phyloP scores from a whole-genome alignment of 805 yeast genomes.

The Nadsonia fulvescens region DNA sequence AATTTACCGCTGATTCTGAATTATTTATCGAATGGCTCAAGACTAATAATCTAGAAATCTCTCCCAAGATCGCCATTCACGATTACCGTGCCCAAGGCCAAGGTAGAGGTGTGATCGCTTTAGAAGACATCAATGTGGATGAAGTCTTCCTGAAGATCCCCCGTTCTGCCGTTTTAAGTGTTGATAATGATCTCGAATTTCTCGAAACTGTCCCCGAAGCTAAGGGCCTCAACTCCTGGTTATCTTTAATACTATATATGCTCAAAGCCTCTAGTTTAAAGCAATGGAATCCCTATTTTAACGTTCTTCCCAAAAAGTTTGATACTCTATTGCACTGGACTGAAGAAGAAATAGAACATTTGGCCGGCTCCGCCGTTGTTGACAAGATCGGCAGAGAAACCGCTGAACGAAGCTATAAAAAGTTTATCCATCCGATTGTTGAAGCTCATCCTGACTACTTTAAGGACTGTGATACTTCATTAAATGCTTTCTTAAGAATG shows the following conservation, averaged over 20 bases:
- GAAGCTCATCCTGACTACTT: conserved; percentile 11
- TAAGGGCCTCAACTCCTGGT: conserved; percentile 39
- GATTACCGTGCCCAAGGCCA: conserved; percentile 43
- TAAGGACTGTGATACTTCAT: conserved; percentile 19
- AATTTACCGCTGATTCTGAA: no score
- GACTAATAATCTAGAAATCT: no score
- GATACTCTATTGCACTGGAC: conserved; percentile 70
- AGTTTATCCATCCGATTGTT: conserved; percentile 26
- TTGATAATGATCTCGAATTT: conserved; percentile 31
- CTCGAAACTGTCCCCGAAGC: conserved; percentile 12
- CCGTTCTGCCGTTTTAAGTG: conserved; percentile 33
- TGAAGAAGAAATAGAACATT: conserved; percentile 32
- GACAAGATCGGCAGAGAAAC: conserved; percentile 52
- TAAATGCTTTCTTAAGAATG: conserved; percentile 46
- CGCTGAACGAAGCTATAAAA: conserved; percentile 43
- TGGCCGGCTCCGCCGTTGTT: conserved; percentile 56
- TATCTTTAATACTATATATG: conserved; percentile 49
- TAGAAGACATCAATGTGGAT: conserved; percentile 36
- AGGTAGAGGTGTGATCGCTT: conserved; percentile 67
- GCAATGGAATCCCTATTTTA: conserved; percentile 54
- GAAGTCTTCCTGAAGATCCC: conserved; percentile 61
- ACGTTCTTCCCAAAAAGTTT: conserved; percentile 46
- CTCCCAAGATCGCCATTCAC: conserved; percentile 37
- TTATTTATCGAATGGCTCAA: no score
- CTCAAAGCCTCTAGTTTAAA: conserved; percentile 41